phyloP scores from a whole-genome alignment of 2,329 filamentous ascomycete species.

The Torrubiella hemipterigena region DNA sequence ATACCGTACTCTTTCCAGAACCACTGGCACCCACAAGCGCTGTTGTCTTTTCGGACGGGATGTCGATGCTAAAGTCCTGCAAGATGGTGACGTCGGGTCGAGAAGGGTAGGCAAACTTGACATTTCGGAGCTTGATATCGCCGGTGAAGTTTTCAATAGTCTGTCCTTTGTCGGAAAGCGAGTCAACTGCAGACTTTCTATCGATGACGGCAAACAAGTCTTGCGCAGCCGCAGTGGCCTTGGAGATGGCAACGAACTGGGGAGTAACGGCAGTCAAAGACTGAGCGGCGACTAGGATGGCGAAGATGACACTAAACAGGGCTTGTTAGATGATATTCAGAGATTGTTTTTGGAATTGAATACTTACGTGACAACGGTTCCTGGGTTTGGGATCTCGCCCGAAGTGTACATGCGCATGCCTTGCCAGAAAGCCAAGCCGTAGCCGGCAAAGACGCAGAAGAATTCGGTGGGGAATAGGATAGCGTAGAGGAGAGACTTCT shows the following conservation, averaged over 20 bases:
- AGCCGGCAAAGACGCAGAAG: conserved; percentile 34
- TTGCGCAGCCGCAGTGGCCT: conserved; percentile 31
- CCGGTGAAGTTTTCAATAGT: conserved; percentile 19
- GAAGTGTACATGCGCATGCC: conserved; percentile 31
- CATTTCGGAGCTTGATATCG: conserved; percentile 33
- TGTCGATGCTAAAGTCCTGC: conserved; percentile 25
- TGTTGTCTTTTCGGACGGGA: conserved; percentile 34
- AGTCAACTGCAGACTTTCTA: conserved; percentile 28
- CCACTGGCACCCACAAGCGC: conserved; percentile 47
- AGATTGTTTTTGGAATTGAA: too few species aligned
- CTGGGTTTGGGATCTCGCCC: conserved; percentile 31
- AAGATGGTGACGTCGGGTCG: conserved; percentile 37
- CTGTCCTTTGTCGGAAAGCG: conserved; percentile 23
- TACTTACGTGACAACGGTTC: conserved; percentile 32
- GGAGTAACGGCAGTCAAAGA: conserved; percentile 34
- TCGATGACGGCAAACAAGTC: conserved; percentile 37
- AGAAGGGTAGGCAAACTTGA: conserved; percentile 45
- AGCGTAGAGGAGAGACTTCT: conserved; percentile 30
- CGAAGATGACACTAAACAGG: conserved; percentile 28
- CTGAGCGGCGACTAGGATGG: conserved; percentile 32
- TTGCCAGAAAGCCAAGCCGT: conserved; percentile 39
- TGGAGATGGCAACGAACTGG: conserved; percentile 30
- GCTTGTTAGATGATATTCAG: background rate
- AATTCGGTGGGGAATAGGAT: conserved; percentile 32
- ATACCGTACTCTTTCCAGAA: conserved; percentile 45